phyloP scores from a whole-genome alignment of 495 filamentous ascomycete genomes.

The Endocarpon pusillum region DNA sequence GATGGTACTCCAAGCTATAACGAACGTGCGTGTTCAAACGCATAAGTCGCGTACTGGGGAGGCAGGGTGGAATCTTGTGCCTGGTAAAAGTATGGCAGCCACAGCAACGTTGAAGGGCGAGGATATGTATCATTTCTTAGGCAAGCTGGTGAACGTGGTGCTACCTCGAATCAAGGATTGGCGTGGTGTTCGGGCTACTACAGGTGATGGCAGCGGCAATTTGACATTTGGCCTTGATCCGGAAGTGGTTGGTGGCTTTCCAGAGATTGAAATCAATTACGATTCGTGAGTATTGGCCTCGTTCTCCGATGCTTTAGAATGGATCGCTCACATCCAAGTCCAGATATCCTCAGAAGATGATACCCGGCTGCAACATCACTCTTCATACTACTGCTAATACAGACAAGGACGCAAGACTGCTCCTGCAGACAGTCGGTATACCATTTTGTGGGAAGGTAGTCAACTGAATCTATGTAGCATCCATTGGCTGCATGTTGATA shows the following conservation, averaged over 20 bases:
- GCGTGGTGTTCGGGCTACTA: slow-evolving; percentile 56
- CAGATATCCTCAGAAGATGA: slow-evolving; percentile 78
- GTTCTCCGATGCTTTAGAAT: neutral
- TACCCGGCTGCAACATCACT: slow-evolving; percentile 75
- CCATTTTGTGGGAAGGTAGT: too few relatives aligned
- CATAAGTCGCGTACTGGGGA: slow-evolving; percentile 52
- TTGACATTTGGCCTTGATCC: slow-evolving; percentile 60
- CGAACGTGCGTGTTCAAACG: slow-evolving; percentile 52
- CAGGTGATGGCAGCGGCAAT: slow-evolving; percentile 77
- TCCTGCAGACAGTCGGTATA: slow-evolving; percentile 65
- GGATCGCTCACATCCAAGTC: neutral
- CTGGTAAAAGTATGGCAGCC: slow-evolving; percentile 30
- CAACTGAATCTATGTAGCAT: too few relatives aligned
- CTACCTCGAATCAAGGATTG: slow-evolving; percentile 92
- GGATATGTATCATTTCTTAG: slow-evolving; percentile 74
- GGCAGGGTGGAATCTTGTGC: slow-evolving; percentile 42
- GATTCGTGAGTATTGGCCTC: slow-evolving; percentile 80
- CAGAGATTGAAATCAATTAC: slow-evolving; percentile 84
- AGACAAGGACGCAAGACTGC: slow-evolving; percentile 75
- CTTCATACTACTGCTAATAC: slow-evolving; percentile 78
- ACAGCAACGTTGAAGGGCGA: slow-evolving; percentile 59
- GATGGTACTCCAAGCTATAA: slow-evolving; percentile 71
- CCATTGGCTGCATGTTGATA: too few relatives aligned
- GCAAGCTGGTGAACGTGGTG: slow-evolving; percentile 72
- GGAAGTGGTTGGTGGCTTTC: slow-evolving; percentile 63